These are phyloP conservation scores for Penicillium frequentans DNA, from an alignment of 2,329 filamentous ascomycete genomes.

Conservation along the genomic window DNA sequence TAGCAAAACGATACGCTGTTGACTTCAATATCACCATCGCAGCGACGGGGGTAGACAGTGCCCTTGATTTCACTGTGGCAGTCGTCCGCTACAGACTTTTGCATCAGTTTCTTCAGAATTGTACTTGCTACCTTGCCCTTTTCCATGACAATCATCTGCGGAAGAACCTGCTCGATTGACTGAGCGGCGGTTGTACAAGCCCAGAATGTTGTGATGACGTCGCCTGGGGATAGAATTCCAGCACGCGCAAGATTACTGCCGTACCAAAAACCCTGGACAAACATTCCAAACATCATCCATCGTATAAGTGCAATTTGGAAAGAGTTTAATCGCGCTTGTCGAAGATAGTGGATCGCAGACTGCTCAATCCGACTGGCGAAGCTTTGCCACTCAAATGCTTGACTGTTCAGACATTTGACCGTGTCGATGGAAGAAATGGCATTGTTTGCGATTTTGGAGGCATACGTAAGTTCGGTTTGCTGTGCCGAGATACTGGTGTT, in stretches of 20 bases:
- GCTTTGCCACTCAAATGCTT: constrained; percentile 65
- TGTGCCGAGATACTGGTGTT: constrained; percentile 69
- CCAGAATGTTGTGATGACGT: constrained; percentile 83
- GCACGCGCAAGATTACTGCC: constrained; percentile 68
- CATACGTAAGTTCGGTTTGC: constrained; percentile 64
- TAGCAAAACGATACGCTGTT: constrained; percentile 76
- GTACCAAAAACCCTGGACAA: constrained; percentile 89
- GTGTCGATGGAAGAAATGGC: constrained; percentile 75
- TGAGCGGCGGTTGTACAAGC: constrained; percentile 74
- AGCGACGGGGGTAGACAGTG: constrained; percentile 40
- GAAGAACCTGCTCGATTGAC: constrained; percentile 70
- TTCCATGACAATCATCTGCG: constrained; percentile 73
- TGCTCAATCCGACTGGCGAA: constrained; percentile 60
- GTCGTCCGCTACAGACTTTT: constrained; percentile 22
- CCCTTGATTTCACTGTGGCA: constrained; percentile 30
- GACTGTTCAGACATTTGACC: constrained; percentile 82
- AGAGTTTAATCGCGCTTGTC: constrained; percentile 68
- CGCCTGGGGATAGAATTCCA: constrained; percentile 59
- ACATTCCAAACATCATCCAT: constrained; percentile 74
- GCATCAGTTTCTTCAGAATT: constrained; percentile 55
- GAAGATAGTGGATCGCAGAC: constrained; percentile 64
- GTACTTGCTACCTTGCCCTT: constrained; percentile 76
- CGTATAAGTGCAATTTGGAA: constrained; percentile 72
- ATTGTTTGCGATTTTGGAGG: constrained; percentile 70
- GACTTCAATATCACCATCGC: constrained; percentile 68